Percentiles rank a stretch among this genome's conserved stretches.
Evolutionary conservation across 148 eudicot species (phyloP).

Genomic region (Camellia japonica): DNA sequence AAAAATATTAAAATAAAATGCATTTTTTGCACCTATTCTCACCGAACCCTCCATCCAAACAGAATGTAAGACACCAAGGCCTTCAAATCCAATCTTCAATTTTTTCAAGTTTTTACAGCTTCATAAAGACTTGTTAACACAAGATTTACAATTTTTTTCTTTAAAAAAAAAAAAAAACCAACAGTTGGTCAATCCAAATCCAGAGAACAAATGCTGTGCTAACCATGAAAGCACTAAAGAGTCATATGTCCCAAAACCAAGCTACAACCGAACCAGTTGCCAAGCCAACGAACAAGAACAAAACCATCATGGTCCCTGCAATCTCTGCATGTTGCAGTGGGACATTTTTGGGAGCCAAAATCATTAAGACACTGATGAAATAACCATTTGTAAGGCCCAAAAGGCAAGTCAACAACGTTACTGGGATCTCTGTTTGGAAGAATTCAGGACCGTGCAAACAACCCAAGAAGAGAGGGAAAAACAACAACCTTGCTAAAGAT

Average conservation of each 20-base stretch:
- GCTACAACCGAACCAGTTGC: conserved; percentile 82
- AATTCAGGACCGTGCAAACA: conserved; percentile 85
- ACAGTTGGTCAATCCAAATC: neutral
- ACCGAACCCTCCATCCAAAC: neutral
- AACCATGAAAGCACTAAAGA: neutral
- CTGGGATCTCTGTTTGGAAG: conserved; percentile 81
- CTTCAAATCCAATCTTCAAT: too few relatives aligned
- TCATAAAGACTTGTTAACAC: neutral
- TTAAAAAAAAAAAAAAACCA: neutral
- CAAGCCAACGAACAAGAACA: conserved; percentile 75
- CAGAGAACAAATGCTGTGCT: neutral
- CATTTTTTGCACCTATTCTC: neutral
- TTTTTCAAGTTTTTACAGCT: neutral
- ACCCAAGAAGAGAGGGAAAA: conserved; percentile 67
- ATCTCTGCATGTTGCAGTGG: conserved; percentile 68
- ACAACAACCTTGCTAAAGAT: conserved; percentile 60
- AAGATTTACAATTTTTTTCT: neutral
- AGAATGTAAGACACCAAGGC: too few relatives aligned
- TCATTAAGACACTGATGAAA: conserved; percentile 74
- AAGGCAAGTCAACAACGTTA: conserved; percentile 71
- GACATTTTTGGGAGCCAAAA: conserved; percentile 76
- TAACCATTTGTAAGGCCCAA: conserved; percentile 92
- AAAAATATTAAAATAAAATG: too few relatives aligned
- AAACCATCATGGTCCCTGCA: conserved; percentile 67
- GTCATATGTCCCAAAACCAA: conserved; percentile 91